Evolutionary conservation across 768 basidiomycete genomes (phyloP).

Genomic region (Butyriboletus loyo): DNA sequence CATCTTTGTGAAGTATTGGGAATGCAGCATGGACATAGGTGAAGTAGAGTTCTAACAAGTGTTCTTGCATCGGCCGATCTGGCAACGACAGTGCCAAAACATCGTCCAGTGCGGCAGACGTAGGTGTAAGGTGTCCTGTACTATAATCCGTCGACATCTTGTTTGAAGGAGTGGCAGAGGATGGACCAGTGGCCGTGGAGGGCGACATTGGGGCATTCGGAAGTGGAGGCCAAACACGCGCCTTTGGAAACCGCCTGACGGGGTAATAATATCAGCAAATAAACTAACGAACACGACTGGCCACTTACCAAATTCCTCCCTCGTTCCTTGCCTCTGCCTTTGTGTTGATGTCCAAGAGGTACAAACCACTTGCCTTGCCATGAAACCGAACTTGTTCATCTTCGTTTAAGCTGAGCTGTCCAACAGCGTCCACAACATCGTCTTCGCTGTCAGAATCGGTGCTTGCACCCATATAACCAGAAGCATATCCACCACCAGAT

Average conservation of each 20-base stretch:
- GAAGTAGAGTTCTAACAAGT: constrained; percentile 75
- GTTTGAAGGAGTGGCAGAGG: neutral
- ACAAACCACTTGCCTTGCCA: constrained; percentile 78
- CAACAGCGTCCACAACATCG: constrained; percentile 66
- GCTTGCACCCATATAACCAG: constrained; percentile 30
- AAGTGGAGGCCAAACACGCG: constrained; percentile 83
- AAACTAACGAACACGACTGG: constrained; percentile 4
- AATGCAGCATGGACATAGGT: constrained; percentile 76
- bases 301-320: constrained; percentile 71
- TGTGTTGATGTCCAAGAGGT: constrained; percentile 63
- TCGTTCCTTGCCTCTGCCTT: constrained; percentile 65
- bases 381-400: constrained; percentile 84
- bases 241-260: constrained; percentile 75
- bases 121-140: constrained; percentile 12
- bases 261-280: constrained; percentile 11
- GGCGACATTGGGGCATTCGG: constrained; percentile 22
- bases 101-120: constrained; percentile 29
- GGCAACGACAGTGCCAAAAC: constrained; percentile 52
- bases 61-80: constrained; percentile 54
- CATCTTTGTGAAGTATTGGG: constrained; percentile 70
- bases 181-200: constrained; percentile 4
- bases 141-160: constrained; percentile 8
- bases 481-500: constrained; percentile 19
- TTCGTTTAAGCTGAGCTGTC: constrained; percentile 85
- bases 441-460: constrained; percentile 39